A percentile compares a stretch with the other conserved stretches of the same genome.
Evolutionary conservation across 1,284 basidiomycete genomes (phyloP).

Genomic region (Xanthoconium separans): DNA sequence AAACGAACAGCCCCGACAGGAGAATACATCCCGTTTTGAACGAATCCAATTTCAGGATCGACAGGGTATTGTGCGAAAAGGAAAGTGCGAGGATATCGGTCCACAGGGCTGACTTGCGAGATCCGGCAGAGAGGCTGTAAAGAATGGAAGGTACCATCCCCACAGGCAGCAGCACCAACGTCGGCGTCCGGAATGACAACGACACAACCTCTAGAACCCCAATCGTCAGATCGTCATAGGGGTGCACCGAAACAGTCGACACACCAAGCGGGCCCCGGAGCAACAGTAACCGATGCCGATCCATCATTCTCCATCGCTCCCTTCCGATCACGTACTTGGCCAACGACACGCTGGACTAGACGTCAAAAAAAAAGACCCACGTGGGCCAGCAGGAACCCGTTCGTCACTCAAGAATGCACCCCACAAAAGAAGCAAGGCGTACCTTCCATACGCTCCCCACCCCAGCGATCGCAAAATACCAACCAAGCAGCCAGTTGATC

Average conservation of each 20-base stretch:
- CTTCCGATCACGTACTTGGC: conserved; percentile 46
- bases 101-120: conserved; percentile 66
- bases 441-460: conserved; percentile 71
- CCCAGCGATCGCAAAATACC: conserved; percentile 72
- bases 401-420: neutral
- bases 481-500: conserved; percentile 78
- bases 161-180: conserved; percentile 63
- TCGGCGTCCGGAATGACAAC: conserved; percentile 61
- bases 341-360: conserved; percentile 51
- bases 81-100: conserved; percentile 84
- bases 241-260: conserved; percentile 13
- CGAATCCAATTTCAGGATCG: conserved; percentile 84
- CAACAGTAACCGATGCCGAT: conserved; percentile 45
- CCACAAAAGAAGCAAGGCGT: neutral
- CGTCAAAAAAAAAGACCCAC: neutral
- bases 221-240: conserved; percentile 9
- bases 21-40: conserved; percentile 88
- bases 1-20: conserved; percentile 79
- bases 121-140: conserved; percentile 55
- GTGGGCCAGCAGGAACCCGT: neutral
- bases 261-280: conserved; percentile 45
- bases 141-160: conserved; percentile 66
- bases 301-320: conserved; percentile 52
- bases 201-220: conserved; percentile 39
- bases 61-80: conserved; percentile 82